Evolutionary conservation across 169 alveolate genomes (phyloP).

Genomic region (Plasmodium berghei): DNA sequence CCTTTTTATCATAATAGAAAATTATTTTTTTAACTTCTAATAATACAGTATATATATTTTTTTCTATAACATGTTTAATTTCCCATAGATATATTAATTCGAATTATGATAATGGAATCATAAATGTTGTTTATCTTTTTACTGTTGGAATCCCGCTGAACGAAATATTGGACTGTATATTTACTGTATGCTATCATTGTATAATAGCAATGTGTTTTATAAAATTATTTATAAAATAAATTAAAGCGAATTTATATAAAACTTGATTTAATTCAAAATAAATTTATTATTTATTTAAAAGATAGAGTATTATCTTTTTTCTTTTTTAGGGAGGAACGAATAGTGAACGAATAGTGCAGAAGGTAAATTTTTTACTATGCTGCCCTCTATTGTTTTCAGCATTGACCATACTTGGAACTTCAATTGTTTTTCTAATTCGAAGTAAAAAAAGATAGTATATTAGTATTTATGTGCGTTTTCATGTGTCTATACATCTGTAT

Average conservation of each 20-base stretch:
- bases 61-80: not conserved
- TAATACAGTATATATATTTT: not conserved
- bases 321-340: slow-evolving; percentile 51
- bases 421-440: slow-evolving; percentile 1
- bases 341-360: slow-evolving; percentile 40
- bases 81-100: slow-evolving; percentile 53
- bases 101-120: slow-evolving; percentile 21
- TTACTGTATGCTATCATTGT: slow-evolving; percentile 12
- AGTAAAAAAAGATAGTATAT: not conserved
- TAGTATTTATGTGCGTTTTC: not conserved
- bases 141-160: slow-evolving; percentile 54
- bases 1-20: too few relatives aligned
- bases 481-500: too few relatives aligned
- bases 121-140: slow-evolving; percentile 32
- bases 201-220: not conserved
- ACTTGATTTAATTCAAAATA: not conserved
- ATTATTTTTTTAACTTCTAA: not conserved
- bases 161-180: slow-evolving; percentile 56
- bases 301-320: slow-evolving; percentile 3
- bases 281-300: not conserved
- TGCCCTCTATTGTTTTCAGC: slow-evolving; percentile 18
- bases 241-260: not conserved
- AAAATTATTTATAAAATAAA: not conserved
- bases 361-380: slow-evolving; percentile 38
- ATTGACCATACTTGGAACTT: slow-evolving; percentile 19